Base-by-base conservation (phyloP, 805 yeast genomes). In the Zygosaccharomyces pseudorouxii region DNA sequence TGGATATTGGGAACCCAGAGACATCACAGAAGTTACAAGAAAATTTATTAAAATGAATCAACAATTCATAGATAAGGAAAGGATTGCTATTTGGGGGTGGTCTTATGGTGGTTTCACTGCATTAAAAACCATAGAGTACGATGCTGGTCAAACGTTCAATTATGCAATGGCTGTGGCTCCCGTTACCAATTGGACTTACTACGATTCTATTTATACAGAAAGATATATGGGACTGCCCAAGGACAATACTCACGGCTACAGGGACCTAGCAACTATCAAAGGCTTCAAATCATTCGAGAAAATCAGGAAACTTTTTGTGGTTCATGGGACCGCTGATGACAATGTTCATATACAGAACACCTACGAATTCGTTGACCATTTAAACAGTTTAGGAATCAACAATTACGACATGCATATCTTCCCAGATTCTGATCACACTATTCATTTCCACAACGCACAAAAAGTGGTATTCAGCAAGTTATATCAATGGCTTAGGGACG, bases 161-260 rank as follows among this genome's bases (percentile, higher is more conserved):
- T 86, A 76, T 59, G 93, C 92, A 7, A 79, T 84, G 74, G 81
- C 90, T 0, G 98, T 93, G 20, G 99, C 99, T 0, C 99, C 99
- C 1, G 99, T 93, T 2, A 93, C 98, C 0, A 86, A 89, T 64
- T 93, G 97, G 97, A 70, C 80, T 47, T 76, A 86, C 47, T 93
- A 92, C 64, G 98, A 92, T 68, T 86, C 97, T 1, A 80, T 92
- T 14, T 92, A 93, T 68, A 92, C 98, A 0, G 99, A 93, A 70
- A 72, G 99, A 53, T 85, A 83, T 60, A 79, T 86, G 87, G 77
- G 77, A 23, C 52, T 62, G 8, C 87, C 87, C 1, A 39, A 45
- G 2, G 70, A 71, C 9, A 81, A 82, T 58, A 64, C 61, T 0
- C 66, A 68, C 1, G 81, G 81, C 3, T 82, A 83, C 58, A 51